phyloP scores from a whole-genome alignment of 2,329 filamentous ascomycete genomes.

The Aulographum hederae region DNA sequence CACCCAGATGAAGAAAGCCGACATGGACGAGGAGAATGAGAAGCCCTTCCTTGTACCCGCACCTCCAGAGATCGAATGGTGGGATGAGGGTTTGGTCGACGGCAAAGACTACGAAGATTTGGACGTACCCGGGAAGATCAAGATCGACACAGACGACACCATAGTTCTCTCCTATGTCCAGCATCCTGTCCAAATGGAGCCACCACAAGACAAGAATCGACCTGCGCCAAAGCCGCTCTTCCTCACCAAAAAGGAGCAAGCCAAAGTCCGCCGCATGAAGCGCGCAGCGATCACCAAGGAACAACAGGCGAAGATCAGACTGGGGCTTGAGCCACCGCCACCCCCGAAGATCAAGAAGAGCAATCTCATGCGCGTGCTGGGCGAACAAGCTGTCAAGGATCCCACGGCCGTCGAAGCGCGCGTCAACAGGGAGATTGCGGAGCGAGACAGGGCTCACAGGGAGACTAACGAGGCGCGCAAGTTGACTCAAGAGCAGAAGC shows the following conservation, averaged over 20 bases:
- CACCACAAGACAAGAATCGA: constrained; percentile 72
- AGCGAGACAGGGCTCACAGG: constrained; percentile 64
- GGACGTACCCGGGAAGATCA: constrained; percentile 45
- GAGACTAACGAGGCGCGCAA: constrained; percentile 67
- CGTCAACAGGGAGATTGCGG: constrained; percentile 82
- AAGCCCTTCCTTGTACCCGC: constrained; percentile 65
- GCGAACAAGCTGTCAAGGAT: constrained; percentile 84
- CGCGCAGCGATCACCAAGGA: constrained; percentile 90
- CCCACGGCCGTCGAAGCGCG: constrained; percentile 91
- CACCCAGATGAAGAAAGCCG: constrained; percentile 70
- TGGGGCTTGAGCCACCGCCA: constrained; percentile 77
- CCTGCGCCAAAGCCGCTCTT: constrained; percentile 76
- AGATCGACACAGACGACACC: constrained; percentile 59
- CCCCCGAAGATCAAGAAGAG: constrained; percentile 94
- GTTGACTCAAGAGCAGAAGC: constrained; percentile 70
- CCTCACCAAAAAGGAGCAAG: constrained; percentile 77
- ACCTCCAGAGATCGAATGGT: constrained; percentile 89
- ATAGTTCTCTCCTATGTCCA: constrained; percentile 86
- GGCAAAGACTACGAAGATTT: constrained; percentile 58
- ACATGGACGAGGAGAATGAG: constrained; percentile 85
- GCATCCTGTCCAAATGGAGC: constrained; percentile 78
- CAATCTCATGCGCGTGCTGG: constrained; percentile 93
- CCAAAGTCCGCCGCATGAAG: constrained; percentile 74
- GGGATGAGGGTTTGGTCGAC: constrained; percentile 76
- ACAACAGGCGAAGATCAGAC: constrained; percentile 83